These are phyloP conservation scores for Apophysomyces variabilis DNA, from an alignment of 371 early-diverging fungal species.

Conservation along the genomic window DNA sequence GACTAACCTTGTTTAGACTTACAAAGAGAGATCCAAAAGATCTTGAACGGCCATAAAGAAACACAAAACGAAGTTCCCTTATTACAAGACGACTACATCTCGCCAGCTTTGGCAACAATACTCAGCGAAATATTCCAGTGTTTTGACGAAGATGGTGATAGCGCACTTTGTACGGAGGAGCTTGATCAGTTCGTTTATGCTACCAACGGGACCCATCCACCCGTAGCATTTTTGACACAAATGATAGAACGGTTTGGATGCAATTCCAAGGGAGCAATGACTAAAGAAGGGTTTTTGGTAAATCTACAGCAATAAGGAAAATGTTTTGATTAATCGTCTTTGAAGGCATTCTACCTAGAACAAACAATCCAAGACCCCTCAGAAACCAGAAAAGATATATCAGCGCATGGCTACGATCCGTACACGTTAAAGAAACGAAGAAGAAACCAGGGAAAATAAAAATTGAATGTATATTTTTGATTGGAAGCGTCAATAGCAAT, in stretches of 20 bases:
- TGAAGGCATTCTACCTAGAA: conserved; percentile 52
- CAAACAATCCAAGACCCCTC: conserved; percentile 61
- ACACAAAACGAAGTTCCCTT: conserved; percentile 41
- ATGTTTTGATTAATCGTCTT: background rate
- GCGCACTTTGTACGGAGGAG: conserved; percentile 44
- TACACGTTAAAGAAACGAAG: conserved; percentile 29
- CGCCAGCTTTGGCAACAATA: conserved; percentile 37
- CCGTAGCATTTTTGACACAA: conserved; percentile 53
- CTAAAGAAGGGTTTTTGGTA: conserved; percentile 53
- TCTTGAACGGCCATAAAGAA: conserved; percentile 47
- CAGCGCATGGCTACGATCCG: conserved; percentile 58
- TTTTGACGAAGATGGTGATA: conserved; percentile 56
- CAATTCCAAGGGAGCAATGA: conserved; percentile 51
- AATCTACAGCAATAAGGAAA: background rate
- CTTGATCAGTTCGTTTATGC: conserved; percentile 48
- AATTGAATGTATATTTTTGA: conserved; percentile 74
- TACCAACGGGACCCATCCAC: conserved; percentile 59
- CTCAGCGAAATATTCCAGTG: conserved; percentile 46
- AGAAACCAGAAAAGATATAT: conserved; percentile 58
- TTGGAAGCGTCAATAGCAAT: background rate
- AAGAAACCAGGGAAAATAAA: conserved; percentile 2
- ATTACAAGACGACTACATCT: conserved; percentile 43
- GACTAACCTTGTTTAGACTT: conserved; percentile 27
- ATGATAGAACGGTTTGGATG: conserved; percentile 56
- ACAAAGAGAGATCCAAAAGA: conserved; percentile 49